phyloP scores from a whole-genome alignment of 2,329 filamentous ascomycete genomes.

The Raffaelea albimanens region DNA sequence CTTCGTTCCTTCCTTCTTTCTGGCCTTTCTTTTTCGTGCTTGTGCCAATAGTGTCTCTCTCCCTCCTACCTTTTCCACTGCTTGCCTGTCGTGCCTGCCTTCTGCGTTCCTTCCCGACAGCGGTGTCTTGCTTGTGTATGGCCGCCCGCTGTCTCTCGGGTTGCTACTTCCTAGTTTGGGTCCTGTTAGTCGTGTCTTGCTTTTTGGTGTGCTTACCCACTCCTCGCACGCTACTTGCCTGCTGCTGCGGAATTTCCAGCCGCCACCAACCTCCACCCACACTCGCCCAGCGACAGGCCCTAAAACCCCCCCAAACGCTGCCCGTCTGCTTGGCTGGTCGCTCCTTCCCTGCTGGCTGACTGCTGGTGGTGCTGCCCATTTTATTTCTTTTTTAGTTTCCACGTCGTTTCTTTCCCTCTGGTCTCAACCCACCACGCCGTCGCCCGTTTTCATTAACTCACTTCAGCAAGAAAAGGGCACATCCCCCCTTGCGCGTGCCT shows the following conservation, averaged over 20 bases:
- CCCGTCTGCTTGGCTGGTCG: constrained; percentile 5
- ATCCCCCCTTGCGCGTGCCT: constrained; percentile 13
- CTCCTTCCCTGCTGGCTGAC: constrained; percentile 5
- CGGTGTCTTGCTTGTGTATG: no score
- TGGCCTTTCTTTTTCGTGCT: no score
- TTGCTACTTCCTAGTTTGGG: constrained; percentile 2
- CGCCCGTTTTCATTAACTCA: constrained; percentile 12
- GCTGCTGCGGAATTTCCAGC: constrained; percentile 9
- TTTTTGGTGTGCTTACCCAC: constrained; percentile 7
- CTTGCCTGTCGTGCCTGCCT: no score
- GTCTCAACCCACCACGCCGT: neutral
- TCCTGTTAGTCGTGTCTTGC: constrained; percentile 6
- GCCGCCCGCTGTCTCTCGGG: neutral
- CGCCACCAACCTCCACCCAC: constrained; percentile 13
- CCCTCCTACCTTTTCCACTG: no score
- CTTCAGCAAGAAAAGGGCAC: constrained; percentile 10
- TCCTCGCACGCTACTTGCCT: neutral
- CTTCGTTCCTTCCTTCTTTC: constrained; percentile 4
- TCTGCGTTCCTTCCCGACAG: no score
- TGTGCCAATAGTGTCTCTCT: no score
- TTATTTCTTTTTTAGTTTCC: no score
- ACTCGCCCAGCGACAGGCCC: constrained; percentile 1
- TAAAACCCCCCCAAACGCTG: constrained; percentile 1
- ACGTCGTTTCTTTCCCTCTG: no score
- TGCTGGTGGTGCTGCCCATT: no score